These are phyloP conservation scores for Pleurotus tuber-regium DNA, from an alignment of 768 basidiomycete genomes.

Conservation along the genomic window DNA sequence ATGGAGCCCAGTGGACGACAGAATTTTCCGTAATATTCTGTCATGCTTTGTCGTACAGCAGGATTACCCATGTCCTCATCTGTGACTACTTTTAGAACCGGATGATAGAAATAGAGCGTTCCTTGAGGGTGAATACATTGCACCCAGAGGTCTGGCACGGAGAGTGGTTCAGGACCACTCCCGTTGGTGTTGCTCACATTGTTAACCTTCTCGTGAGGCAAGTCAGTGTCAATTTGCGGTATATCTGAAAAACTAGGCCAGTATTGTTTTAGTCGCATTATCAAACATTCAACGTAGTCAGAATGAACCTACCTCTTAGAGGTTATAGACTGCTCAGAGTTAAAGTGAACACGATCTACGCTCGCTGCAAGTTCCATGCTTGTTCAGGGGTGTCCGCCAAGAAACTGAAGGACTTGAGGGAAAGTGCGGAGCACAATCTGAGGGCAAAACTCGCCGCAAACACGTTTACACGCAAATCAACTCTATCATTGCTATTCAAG, in stretches of 20 bases:
- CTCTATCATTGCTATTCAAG: too few relatives aligned
- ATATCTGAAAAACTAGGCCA: too few relatives aligned
- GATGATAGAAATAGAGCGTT: conserved; percentile 51
- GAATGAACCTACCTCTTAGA: background rate
- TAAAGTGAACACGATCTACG: background rate
- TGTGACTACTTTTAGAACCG: conserved; percentile 35
- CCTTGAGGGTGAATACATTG: conserved; percentile 23
- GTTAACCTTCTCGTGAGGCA: too few relatives aligned
- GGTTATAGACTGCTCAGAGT: background rate
- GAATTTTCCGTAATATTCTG: conserved; percentile 20
- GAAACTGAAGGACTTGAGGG: too few relatives aligned
- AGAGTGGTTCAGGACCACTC: background rate
- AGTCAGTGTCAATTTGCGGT: too few relatives aligned
- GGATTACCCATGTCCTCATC: conserved; percentile 50
- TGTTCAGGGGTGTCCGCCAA: too few relatives aligned
- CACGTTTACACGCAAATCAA: too few relatives aligned
- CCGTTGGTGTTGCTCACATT: too few relatives aligned
- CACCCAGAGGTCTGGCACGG: background rate
- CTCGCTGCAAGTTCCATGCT: background rate
- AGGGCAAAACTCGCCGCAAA: too few relatives aligned
- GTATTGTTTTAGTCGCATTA: too few relatives aligned
- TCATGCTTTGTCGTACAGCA: conserved; percentile 25
- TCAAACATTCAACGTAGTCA: too few relatives aligned
- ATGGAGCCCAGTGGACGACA: conserved; percentile 22
- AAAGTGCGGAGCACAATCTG: too few relatives aligned